These are phyloP conservation scores for Pleurotus tuoliensis DNA, from an alignment of 768 basidiomycete species.

Conservation along the genomic window DNA sequence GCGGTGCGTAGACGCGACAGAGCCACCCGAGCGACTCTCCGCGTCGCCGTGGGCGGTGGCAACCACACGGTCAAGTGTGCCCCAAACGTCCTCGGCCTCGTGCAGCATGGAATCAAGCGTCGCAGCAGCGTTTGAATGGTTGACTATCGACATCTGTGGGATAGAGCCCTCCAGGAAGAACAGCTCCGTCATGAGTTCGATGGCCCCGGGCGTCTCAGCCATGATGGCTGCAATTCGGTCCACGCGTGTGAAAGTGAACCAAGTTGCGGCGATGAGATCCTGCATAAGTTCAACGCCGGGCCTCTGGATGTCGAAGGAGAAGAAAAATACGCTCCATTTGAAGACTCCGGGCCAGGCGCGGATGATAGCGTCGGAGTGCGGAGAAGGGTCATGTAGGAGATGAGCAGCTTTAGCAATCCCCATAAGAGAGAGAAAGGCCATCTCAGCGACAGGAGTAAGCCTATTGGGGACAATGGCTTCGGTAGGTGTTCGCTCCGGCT, in stretches of 20 bases:
- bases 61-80: conserved; percentile 25
- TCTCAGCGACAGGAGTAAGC: conserved; percentile 17
- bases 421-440: conserved; percentile 28
- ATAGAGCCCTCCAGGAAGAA: conserved; percentile 28
- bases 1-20: conserved; percentile 23
- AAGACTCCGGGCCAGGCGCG: conserved; percentile 31
- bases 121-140: conserved; percentile 25
- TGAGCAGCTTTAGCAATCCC: conserved; percentile 27
- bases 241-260: conserved; percentile 24
- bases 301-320: conserved; percentile 19
- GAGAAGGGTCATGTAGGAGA: conserved; percentile 15
- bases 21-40: conserved; percentile 23
- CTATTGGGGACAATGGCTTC: conserved; percentile 9
- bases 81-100: conserved; percentile 9
- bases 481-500: conserved; percentile 15
- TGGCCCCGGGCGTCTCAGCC: conserved; percentile 23
- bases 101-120: conserved; percentile 26
- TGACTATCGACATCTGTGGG: conserved; percentile 12
- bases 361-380: conserved; percentile 18
- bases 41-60: conserved; percentile 22
- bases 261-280: conserved; percentile 24
- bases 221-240: conserved; percentile 25
- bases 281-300: conserved; percentile 15
- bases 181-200: conserved; percentile 31
- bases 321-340: conserved; percentile 33